Evolutionary conservation across 2,329 filamentous ascomycete species (phyloP), one percentile per base, ranked within the genome.

Genomic region (Biscogniauxia mediterranea): DNA sequence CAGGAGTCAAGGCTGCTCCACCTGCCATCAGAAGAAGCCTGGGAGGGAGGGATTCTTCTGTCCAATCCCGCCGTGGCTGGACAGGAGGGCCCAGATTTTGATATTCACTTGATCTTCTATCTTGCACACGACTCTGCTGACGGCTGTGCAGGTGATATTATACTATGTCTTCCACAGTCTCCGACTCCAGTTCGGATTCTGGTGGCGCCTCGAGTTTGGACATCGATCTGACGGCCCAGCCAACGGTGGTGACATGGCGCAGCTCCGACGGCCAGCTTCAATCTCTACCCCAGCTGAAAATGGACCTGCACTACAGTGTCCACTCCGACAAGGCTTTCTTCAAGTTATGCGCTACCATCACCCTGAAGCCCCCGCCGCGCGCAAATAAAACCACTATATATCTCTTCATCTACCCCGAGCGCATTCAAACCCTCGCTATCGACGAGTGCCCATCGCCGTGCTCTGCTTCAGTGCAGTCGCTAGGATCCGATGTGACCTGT

Each of bases 1-100:
- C 17, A 21, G 61, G 64, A 65, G 64, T 64, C 64, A 62, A 65
- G 64, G 64, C 64, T 65, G 61, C 64, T 65, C n/a, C n/a, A n/a
- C 63, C 56, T 64, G 8, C 26, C 26, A 28, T 55, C 60, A 46
- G 61, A 53, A 65, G 64, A 65, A 65, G 64, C 64, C 64, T 65
- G 64, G 64, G 64, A 58, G 64, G 64, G 64, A 54, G 64, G 64
- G 64, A 64, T 62, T 51, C 61, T 28, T 63, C 61, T 61, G 56
- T 54, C 54, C 56, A 19, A 42, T 25, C 17, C 28, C 17, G 42
- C 52, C n/a, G 49, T 55, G 52, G 60, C 61, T 28, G 26, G 26
- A 28, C 26, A 28, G 57, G 61, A 65, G 64, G 63, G 61, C 52
- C 21, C 20, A 58, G 53, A 21, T 15, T 55, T 65, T 56, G 21